phyloP scores from a whole-genome alignment of 805 yeast species.

The Candida andamanensis region DNA sequence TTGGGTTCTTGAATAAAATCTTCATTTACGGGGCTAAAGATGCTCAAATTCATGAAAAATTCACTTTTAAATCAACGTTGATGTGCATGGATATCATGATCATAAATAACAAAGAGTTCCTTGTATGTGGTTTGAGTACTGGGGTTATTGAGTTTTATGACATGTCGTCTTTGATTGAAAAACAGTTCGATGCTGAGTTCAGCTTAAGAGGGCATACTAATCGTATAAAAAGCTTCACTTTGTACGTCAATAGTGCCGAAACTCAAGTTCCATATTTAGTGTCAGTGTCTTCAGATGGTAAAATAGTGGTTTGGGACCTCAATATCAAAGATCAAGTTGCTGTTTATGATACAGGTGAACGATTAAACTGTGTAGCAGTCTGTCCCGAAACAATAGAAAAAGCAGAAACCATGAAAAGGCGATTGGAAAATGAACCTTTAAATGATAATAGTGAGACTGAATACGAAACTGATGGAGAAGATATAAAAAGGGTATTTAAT shows the following conservation, averaged over 20 bases:
- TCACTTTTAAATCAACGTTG: conserved; percentile 50
- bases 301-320: conserved; percentile 83
- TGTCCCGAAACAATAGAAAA: conserved; percentile 78
- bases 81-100: conserved; percentile 59
- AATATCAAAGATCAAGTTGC: conserved; percentile 70
- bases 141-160: conserved; percentile 64
- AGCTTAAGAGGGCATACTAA: conserved; percentile 73
- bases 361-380: conserved; percentile 79
- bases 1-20: conserved; percentile 65
- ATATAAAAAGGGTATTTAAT: conserved; percentile 52
- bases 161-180: conserved; percentile 26
- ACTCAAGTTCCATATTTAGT: conserved; percentile 47
- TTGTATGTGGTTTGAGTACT: conserved; percentile 64
- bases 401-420: conserved; percentile 60
- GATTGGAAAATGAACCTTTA: conserved; percentile 22
- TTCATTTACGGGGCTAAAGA: conserved; percentile 59
- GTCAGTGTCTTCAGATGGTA: conserved; percentile 90
- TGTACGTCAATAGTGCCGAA: conserved; percentile 37
- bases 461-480: conserved; percentile 72
- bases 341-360: conserved; percentile 84
- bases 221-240: conserved; percentile 75
- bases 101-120: conserved; percentile 47
- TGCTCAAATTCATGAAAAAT: conserved; percentile 53
- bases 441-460: conserved; percentile 53
- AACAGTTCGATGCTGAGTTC: conserved; percentile 45